A percentile compares a stretch with the other conserved stretches of the same genome.
These are phyloP conservation scores for Pestalotiopsis sp. DNA, from an alignment of 2,329 filamentous ascomycete species.

Conservation along the genomic window DNA sequence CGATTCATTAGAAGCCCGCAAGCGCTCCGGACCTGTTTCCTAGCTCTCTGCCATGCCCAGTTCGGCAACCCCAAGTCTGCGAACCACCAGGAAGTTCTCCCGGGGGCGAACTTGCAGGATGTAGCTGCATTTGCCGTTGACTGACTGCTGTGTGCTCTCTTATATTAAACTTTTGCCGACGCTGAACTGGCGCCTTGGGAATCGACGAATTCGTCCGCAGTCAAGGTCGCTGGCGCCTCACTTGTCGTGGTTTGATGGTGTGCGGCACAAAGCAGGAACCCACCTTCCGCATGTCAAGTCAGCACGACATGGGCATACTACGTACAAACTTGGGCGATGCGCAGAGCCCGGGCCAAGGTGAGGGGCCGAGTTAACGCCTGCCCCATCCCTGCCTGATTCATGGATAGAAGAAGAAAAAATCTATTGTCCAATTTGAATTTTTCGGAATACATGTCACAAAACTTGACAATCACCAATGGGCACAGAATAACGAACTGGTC, in stretches of 20 bases:
- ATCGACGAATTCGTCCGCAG: not conserved
- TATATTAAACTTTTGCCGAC: not conserved
- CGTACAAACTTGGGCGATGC: not conserved
- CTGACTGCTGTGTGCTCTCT: not conserved
- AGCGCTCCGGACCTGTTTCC: not conserved
- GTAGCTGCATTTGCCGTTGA: not conserved
- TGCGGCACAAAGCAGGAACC: not conserved
- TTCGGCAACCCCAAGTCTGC: not conserved
- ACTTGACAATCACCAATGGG: not conserved
- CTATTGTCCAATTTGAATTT: too few relatives aligned
- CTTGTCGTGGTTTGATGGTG: not conserved
- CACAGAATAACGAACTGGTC: not conserved
- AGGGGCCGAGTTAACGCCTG: not conserved
- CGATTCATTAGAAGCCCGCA: not conserved
- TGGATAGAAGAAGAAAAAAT: not conserved
- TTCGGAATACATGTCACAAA: not conserved
- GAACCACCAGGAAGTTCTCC: not conserved
- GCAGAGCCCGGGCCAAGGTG: not conserved
- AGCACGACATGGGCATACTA: not conserved
- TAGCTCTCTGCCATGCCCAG: not conserved
- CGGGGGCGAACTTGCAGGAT: not conserved
- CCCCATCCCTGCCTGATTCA: not conserved
- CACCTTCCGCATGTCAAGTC: not conserved
- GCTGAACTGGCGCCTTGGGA: not conserved
- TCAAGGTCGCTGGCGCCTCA: not conserved